phyloP scores from a whole-genome alignment of 495 filamentous ascomycete species.

The Penicillium silybi region DNA sequence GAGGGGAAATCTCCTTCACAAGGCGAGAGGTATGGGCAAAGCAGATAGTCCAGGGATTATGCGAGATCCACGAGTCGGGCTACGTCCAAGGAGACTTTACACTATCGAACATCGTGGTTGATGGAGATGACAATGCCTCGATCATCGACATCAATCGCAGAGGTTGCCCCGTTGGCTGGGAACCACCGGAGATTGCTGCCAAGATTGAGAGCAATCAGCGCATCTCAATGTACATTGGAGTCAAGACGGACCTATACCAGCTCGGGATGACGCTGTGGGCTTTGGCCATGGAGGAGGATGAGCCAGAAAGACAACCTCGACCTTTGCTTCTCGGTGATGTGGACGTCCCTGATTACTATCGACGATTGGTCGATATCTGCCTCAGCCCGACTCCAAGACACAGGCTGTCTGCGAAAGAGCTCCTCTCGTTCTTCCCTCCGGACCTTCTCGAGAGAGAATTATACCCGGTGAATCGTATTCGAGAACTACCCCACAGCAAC shows the following conservation, averaged over 20 bases:
- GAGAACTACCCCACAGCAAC: neutral
- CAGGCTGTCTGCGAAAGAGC: slow-evolving; percentile 53
- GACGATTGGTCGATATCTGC: slow-evolving; percentile 55
- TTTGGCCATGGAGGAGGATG: slow-evolving; percentile 79
- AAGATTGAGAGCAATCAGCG: slow-evolving; percentile 89
- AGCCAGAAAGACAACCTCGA: slow-evolving; percentile 77
- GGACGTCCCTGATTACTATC: slow-evolving; percentile 57
- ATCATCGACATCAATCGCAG: slow-evolving; percentile 98
- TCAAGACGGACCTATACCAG: slow-evolving; percentile 95
- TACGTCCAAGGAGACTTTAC: slow-evolving; percentile 99
- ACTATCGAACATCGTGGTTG: slow-evolving; percentile 93
- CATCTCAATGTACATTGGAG: slow-evolving; percentile 96
- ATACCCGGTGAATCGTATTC: neutral
- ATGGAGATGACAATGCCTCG: slow-evolving; percentile 76
- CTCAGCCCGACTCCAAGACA: slow-evolving; percentile 53
- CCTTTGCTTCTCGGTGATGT: slow-evolving; percentile 55
- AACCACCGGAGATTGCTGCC: slow-evolving; percentile 84
- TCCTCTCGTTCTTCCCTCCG: slow-evolving; percentile 48
- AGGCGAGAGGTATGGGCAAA: slow-evolving; percentile 85
- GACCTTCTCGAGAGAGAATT: slow-evolving; percentile 8
- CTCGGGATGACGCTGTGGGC: slow-evolving; percentile 98
- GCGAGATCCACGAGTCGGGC: slow-evolving; percentile 91
- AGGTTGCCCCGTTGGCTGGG: slow-evolving; percentile 96
- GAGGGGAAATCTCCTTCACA: slow-evolving; percentile 61
- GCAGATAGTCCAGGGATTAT: slow-evolving; percentile 85